These are phyloP conservation scores for Trichosporon coremiiforme DNA, from an alignment of 1,284 basidiomycete genomes.

Conservation along the genomic window DNA sequence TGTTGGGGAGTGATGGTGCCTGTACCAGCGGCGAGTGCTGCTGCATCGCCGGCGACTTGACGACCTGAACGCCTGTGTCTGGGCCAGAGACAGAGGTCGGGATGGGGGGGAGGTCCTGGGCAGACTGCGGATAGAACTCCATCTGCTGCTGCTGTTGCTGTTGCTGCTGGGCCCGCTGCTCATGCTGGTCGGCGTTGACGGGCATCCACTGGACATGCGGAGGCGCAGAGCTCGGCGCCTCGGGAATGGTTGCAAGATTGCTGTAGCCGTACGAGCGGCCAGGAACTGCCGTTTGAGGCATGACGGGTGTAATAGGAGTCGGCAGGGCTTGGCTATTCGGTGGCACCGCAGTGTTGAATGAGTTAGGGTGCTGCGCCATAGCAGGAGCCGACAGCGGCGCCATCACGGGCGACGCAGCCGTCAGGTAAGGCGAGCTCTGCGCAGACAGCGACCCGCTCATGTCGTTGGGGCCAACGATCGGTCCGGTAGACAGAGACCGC, in stretches of 20 bases:
- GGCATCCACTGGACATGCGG: conserved; percentile 22
- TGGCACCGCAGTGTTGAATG: conserved; percentile 20
- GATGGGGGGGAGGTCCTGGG: conserved; percentile 13
- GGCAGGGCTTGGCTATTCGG: conserved; percentile 11
- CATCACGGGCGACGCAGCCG: conserved; percentile 21
- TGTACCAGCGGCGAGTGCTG: conserved; percentile 12
- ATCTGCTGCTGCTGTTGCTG: conserved; percentile 21
- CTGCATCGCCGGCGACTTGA: conserved; percentile 16
- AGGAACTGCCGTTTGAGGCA: conserved; percentile 17
- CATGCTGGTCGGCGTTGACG: conserved; percentile 10
- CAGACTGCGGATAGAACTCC: conserved; percentile 15
- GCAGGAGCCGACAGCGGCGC: conserved; percentile 27
- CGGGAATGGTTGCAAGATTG: conserved; percentile 33
- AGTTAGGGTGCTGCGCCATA: conserved; percentile 25
- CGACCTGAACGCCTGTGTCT: neutral
- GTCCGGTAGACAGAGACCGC: conserved; percentile 30
- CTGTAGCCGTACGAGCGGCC: conserved; percentile 24
- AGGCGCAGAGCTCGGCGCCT: conserved; percentile 28
- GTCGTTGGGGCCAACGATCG: conserved; percentile 4
- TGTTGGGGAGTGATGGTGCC: conserved; percentile 10
- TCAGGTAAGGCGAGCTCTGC: conserved; percentile 26
- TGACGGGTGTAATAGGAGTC: conserved; percentile 12
- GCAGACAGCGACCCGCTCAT: conserved; percentile 18
- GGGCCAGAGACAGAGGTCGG: neutral
- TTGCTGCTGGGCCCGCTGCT: conserved; percentile 20